Evolutionary conservation across 225 moss, liverwort and hornwort species (phyloP), one percentile per base, ranked within the genome.

Genomic region (Rhytidiadelphus loreus): DNA sequence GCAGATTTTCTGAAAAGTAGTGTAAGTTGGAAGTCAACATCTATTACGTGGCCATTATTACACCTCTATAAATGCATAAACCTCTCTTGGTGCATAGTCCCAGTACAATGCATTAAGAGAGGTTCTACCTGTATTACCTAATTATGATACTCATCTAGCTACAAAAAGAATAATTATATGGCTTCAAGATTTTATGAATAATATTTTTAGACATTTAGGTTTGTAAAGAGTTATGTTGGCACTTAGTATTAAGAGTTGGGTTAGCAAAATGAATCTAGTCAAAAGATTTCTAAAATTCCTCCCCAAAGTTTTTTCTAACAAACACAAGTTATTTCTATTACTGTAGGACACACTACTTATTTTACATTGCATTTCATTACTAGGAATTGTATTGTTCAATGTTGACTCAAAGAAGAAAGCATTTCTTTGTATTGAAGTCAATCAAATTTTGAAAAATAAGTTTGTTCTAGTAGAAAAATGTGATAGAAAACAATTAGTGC

Each of bases 301-400:
- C 4, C 1, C 11, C 2, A 11, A 18, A 29, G 46, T 73, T 46
- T 46, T 0, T 46, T 11, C 11, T 2, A 46, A 46, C 11, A 30
- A 46, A 11, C 2, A 48, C 20, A 74, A 74, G 2, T 29, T 29
- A 18, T 17, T 73, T 73, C 4, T 29, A 18, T 73, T 28, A 28
- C 17, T 28, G 2, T 0, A 9, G 0, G 44, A 8, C 0, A 28
- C 1, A 28, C 4, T 28, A 30, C 30, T 46, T 50, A 74, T 48
- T 50, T 48, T 33, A 12, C 12, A 50, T 0, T 33, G 2, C 21
- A 21, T 12, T 2, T 21, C 8, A 21, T 33, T 13, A 13, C 1
- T 32, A 32, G 11, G 7, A 20, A 74, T 48, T 48, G 2, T 33
- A 1, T 32, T 12, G 4, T 3, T 75, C 8, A 50, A 0, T 33